Base-by-base conservation (phyloP, 345 rosid genomes). In the Eutrema heterophyllum region DNA sequence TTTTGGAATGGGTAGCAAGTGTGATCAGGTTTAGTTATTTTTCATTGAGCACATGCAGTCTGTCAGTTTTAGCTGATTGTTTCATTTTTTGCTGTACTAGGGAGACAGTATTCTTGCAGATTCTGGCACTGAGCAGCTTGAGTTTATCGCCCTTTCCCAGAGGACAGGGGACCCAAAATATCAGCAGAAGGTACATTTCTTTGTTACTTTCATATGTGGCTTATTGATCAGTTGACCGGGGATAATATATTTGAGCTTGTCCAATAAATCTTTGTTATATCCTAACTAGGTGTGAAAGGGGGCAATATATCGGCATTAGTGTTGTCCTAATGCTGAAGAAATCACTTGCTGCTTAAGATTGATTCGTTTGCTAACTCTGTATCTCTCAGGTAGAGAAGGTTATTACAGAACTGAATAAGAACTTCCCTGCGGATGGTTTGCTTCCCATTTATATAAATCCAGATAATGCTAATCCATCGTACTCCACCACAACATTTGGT, bases 91-190 rank as follows among this genome's bases (percentile, higher is more conserved):
- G 29, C 30, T 62, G 56, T 64, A 35, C n/a, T 71, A 96, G 99
- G 97, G 97, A 32, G 80, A 83, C 56, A 96, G 97, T 81, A 92
- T 96, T 65, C 95, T 96, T 64, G 99, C 99, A 56, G 99, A 96
- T 81, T 88, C 98, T 43, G 99, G 96, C 66, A 90, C 99, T 3
- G 99, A 96, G 79, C 98, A 92, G 86, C 82, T 96, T 13, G 99
- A 96, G 67, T 96, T 96, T 73, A 90, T 96, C 64, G 97, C 97
- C 67, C 98, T 96, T 74, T 92, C 99, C 58, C 99, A 92, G 70
- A 90, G 98, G 77, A 92, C 98, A 50, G 94, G 92, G 67, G 97
- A 96, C 68, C 95, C 84, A 6, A 96, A 88, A 73, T 96, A 96
- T 75, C 98, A 90, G 79, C 86, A 82, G 81, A 96, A 89, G 97